Evolutionary conservation across 176 grass and related monocot genomes (phyloP).

Genomic region (Juncus inflexus): DNA sequence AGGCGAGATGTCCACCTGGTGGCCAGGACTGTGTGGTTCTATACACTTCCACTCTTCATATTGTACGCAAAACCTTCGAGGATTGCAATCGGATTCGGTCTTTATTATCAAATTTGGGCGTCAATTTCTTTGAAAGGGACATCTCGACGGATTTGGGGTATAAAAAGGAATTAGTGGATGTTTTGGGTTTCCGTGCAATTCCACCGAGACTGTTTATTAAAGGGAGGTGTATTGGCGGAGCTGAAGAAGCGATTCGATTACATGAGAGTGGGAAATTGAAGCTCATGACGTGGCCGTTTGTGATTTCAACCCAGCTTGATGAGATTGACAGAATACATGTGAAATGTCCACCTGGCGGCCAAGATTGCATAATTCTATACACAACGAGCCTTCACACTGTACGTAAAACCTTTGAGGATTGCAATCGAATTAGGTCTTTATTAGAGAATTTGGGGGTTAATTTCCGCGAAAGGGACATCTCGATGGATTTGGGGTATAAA

Average conservation of each 20-base stretch:
- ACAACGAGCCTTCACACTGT: slow-evolving; percentile 66
- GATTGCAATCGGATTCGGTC: slow-evolving; percentile 57
- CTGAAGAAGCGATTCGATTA: slow-evolving; percentile 60
- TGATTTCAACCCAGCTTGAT: not conserved
- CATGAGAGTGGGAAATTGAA: slow-evolving; percentile 51
- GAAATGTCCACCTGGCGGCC: slow-evolving; percentile 32
- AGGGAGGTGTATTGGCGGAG: slow-evolving; percentile 64
- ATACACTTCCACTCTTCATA: slow-evolving; percentile 69
- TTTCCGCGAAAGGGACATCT: slow-evolving; percentile 72
- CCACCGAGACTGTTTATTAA: slow-evolving; percentile 71
- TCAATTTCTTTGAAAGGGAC: slow-evolving; percentile 66
- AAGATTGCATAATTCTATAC: slow-evolving; percentile 60
- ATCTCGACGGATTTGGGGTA: slow-evolving; percentile 72
- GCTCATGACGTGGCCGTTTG: slow-evolving; percentile 30
- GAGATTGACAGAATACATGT: too few species aligned
- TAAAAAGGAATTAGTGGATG: slow-evolving; percentile 56
- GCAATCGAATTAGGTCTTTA: slow-evolving; percentile 46
- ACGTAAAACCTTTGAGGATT: slow-evolving; percentile 81
- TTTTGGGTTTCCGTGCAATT: slow-evolving; percentile 28
- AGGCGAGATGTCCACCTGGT: slow-evolving; percentile 49
- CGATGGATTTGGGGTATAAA: slow-evolving; percentile 66
- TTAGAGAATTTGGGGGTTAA: slow-evolving; percentile 54
- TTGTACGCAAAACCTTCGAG: slow-evolving; percentile 78
- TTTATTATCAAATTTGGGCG: slow-evolving; percentile 47
- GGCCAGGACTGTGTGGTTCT: slow-evolving; percentile 52